These are phyloP conservation scores for Monosporascus sp. DNA, from an alignment of 2,329 filamentous ascomycete genomes.

Conservation along the genomic window DNA sequence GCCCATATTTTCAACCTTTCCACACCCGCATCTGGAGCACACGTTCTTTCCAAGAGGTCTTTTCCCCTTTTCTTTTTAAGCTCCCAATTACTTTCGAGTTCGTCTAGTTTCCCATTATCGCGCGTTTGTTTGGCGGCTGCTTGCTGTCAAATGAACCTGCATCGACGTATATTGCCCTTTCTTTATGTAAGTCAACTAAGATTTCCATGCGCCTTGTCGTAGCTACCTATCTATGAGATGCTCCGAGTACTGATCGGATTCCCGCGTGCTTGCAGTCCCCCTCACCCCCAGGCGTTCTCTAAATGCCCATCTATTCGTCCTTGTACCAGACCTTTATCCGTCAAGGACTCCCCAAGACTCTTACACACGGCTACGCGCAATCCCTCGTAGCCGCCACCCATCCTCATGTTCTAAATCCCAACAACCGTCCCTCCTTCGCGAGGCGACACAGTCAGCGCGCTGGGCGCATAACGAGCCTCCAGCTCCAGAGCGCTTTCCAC, in stretches of 20 bases:
- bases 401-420: constrained; percentile 68
- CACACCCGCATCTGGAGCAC: neutral
- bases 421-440: constrained; percentile 58
- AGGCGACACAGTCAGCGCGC: constrained; percentile 51
- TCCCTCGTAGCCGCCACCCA: constrained; percentile 94
- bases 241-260: constrained; percentile 12
- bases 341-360: constrained; percentile 93
- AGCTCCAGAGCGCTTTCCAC: constrained; percentile 75
- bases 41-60: constrained; percentile 3
- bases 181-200: constrained; percentile 51
- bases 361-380: constrained; percentile 97
- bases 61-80: constrained; percentile 9
- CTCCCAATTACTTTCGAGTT: constrained; percentile 7
- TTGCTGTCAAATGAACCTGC: constrained; percentile 99
- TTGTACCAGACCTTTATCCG: constrained; percentile 81
- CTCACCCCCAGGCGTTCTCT: constrained; percentile 63
- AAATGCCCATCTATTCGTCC: constrained; percentile 80
- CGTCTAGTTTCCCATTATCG: constrained; percentile 31
- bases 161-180: constrained; percentile 55
- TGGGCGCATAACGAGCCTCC: constrained; percentile 53
- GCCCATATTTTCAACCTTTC: neutral
- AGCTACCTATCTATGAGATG: too few species aligned
- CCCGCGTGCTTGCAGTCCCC: constrained; percentile 37
- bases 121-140: constrained; percentile 89
- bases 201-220: too few species aligned